Base-by-base conservation (phyloP, 257 asterid genomes). In the Solanum dulcamara region DNA sequence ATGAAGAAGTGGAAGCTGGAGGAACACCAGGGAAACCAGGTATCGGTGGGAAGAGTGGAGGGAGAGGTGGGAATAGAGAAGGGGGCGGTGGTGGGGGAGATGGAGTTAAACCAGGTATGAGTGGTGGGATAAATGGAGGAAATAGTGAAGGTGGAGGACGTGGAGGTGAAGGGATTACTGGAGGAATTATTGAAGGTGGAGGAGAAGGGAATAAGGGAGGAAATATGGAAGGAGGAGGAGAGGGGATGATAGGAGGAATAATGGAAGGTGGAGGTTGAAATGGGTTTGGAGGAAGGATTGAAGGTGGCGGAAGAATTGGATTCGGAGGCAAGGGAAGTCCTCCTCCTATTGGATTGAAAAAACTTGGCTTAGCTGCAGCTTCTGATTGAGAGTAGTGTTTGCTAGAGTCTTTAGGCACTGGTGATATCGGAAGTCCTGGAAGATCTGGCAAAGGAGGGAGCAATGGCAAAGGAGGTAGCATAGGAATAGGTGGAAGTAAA, bases 361-460 rank as follows among this genome's bases (percentile, higher is more conserved):
- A 59, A 5, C 8, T 68, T 13, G 86, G 75, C 26, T 60, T 37
- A 24, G 81, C 79, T 46, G 85, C 77, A 4, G 86, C 85, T 75
- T 86, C 86, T 14, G 85, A 70, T 26, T 83, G 68, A 46, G 80
- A 67, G 67, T 68, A 46, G 12, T 68, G 12, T 50, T 48, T 33
- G 10, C 79, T 62, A 66, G 86, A 28, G 80, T 83, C 88, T 80
- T 46, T 85, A 46, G 91, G 87, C 20, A 40, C 17, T n/a, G 94
- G 93, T 14, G 97, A 92, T 71, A 84, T 72, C 24, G 96, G 93
- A 30, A 91, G 30, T 57, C 88, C 92, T 2, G 98, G 96, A 81
- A 93, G 92, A 12, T 90, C 85, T 1, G 94, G 96, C 84, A 94
- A 89, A 66, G 85, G 90, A 26, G 97, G 97, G 4, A 92, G 93